Base-by-base conservation (phyloP, 2,329 filamentous ascomycete species). In the Botryotinia narcissicola region DNA sequence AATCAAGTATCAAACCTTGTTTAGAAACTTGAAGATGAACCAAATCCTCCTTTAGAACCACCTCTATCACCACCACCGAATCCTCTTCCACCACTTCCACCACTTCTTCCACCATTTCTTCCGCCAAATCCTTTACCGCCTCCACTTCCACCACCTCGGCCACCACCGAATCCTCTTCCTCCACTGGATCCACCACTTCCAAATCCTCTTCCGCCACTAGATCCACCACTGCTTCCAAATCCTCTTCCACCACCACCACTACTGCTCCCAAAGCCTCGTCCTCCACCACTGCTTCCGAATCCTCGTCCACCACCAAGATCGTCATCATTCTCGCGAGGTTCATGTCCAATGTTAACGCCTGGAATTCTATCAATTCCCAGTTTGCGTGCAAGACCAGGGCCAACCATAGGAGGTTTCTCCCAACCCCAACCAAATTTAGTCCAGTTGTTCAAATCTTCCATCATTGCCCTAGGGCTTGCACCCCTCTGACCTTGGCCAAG, bases 381-480 rank as follows among this genome's bases (percentile, higher is more conserved):
- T 60, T 76, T 80, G 8, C 46, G n/a, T 2, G 77, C 78, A 5
- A 79, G 37, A 3, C n/a, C 32, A n/a, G 71, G 64, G 6, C 60
- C 8, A 37, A 81, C 74, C 0, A 59, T 8, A 16, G 81, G 81
- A n/a, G 81, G 80, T 37, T 76, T 46, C 35, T 80, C 79, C 67
- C 76, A 80, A 14, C 81, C 81, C 80, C 80, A 81, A 37, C 79
- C 81, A 74, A 76, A 81, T 73, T 77, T 78, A 0, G 78, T 76
- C 80, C 77, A 80, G 51, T 78, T 78, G 54, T 79, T 79, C 60
- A 82, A 51, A 12, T 74, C 64, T 3, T 25, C 18, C 25, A 60
- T 20, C 25, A 64, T n/a, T 35, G 32, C 20, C 12, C 4, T n/a
- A 4, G 7, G 12, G 12, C 22, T 42, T 16, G n/a, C 5, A 18